Evolutionary conservation across 2,329 filamentous ascomycete species (phyloP).

Genomic region (Penicillium brasilianum): DNA sequence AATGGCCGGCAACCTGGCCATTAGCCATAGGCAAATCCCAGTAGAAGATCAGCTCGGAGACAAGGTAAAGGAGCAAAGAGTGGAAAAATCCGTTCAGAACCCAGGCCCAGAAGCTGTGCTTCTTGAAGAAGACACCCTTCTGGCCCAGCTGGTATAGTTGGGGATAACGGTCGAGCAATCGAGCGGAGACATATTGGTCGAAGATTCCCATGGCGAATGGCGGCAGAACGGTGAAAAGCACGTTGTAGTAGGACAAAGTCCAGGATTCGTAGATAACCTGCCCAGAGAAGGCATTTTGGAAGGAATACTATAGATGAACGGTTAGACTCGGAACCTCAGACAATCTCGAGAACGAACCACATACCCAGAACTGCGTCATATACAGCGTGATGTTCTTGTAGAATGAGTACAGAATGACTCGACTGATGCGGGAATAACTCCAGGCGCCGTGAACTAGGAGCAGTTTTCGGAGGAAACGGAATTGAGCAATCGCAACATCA

Average conservation of each 20-base stretch:
- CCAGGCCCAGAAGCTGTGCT: constrained; percentile 92
- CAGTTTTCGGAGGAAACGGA: constrained; percentile 91
- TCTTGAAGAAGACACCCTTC: constrained; percentile 89
- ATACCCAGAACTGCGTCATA: constrained; percentile 98
- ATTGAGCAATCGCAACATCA: constrained; percentile 94
- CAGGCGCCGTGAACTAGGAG: constrained; percentile 94
- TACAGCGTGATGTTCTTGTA: constrained; percentile 99
- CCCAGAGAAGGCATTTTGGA: constrained; percentile 97
- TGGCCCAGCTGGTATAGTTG: constrained; percentile 94
- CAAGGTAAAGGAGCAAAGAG: constrained; percentile 89
- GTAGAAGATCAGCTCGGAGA: constrained; percentile 79
- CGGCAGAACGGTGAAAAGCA: constrained; percentile 93
- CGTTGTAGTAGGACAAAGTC: constrained; percentile 99
- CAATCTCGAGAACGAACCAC: constrained; percentile 39
- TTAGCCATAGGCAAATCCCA: constrained; percentile 78
- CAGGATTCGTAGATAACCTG: constrained; percentile 99
- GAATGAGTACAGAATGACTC: constrained; percentile 97
- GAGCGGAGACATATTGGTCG: constrained; percentile 95
- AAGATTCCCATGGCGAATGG: constrained; percentile 95
- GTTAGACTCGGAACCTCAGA: constrained; percentile 18
- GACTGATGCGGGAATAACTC: constrained; percentile 97
- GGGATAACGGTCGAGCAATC: constrained; percentile 90
- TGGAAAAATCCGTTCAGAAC: constrained; percentile 94
- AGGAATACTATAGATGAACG: constrained; percentile 72
- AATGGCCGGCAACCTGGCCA: constrained; percentile 85